Percentiles rank a stretch among this genome's conserved stretches.
Conservation (phyloP, 768 basidiomycete genomes). For the Lentinula edodes region DNA sequence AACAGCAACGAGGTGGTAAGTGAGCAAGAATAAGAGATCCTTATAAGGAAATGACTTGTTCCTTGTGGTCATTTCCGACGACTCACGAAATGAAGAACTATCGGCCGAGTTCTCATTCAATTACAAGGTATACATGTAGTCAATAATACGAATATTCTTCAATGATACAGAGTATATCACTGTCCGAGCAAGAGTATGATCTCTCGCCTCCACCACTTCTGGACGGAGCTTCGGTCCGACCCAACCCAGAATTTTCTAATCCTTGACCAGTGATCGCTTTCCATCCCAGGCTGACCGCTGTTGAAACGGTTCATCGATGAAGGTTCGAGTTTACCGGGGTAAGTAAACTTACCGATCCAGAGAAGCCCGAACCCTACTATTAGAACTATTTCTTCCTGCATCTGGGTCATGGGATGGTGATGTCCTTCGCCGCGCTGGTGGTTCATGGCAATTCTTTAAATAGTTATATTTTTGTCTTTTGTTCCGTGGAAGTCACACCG, state of each 20-base stretch:
- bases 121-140: background rate
- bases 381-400: conserved; percentile 70
- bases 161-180: conserved; percentile 62
- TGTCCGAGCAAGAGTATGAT: conserved; percentile 52
- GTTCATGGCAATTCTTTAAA: conserved; percentile 58
- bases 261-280: conserved; percentile 3
- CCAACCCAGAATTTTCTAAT: background rate
- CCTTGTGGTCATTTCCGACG: background rate
- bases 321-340: background rate
- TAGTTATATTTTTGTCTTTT: background rate
- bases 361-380: conserved; percentile 68
- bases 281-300: conserved; percentile 5
- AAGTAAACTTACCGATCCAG: conserved; percentile 59
- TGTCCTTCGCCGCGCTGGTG: conserved; percentile 38
- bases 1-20: conserved; percentile 7
- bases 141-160: conserved; percentile 59
- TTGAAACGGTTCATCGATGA: conserved; percentile 9
- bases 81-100: no score
- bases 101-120: background rate
- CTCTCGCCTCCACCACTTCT: conserved; percentile 19
- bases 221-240: conserved; percentile 4
- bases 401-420: conserved; percentile 57
- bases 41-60: background rate
- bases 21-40: conserved; percentile 11
- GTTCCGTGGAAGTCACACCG: background rate